Evolutionary conservation across 2,329 filamentous ascomycete genomes (phyloP).

Genomic region (Talaromyces sp.): DNA sequence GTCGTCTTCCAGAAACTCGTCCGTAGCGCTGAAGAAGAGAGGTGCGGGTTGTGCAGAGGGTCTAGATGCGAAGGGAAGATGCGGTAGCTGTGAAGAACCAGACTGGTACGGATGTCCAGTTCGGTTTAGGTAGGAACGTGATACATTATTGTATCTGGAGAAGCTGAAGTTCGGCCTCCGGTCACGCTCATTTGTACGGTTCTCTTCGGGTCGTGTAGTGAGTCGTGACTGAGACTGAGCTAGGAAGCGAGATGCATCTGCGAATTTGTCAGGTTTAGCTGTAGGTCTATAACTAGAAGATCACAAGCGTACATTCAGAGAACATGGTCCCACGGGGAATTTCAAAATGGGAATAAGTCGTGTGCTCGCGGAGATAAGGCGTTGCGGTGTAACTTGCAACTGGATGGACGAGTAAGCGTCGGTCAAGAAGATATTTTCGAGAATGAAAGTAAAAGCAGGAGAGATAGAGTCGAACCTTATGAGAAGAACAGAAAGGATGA

Average conservation of each 20-base stretch:
- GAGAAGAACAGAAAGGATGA: not conserved
- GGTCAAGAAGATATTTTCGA: not conserved
- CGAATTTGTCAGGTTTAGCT: not conserved
- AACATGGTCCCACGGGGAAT: conserved; percentile 55
- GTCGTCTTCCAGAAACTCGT: conserved; percentile 89
- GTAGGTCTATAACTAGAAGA: not conserved
- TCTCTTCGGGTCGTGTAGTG: conserved; percentile 61
- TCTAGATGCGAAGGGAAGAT: conserved; percentile 75
- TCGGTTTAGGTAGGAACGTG: conserved; percentile 48
- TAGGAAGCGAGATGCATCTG: conserved; percentile 94
- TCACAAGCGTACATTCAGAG: conserved; percentile 72
- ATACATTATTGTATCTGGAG: conserved; percentile 42
- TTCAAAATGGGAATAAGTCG: not conserved
- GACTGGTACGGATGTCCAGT: conserved; percentile 75
- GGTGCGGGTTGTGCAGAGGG: conserved; percentile 75
- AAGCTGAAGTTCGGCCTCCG: conserved; percentile 38
- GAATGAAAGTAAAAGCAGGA: not conserved
- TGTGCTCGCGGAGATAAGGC: conserved; percentile 3
- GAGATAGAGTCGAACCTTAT: not conserved
- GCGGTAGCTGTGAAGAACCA: conserved; percentile 63
- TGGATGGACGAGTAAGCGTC: not conserved
- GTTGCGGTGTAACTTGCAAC: conserved; percentile 4
- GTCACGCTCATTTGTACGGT: conserved; percentile 33
- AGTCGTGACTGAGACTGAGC: conserved; percentile 93
- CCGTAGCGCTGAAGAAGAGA: conserved; percentile 86